Conservation (phyloP, 2,329 filamentous ascomycete species). For the Cytospora paraplurivora region DNA sequence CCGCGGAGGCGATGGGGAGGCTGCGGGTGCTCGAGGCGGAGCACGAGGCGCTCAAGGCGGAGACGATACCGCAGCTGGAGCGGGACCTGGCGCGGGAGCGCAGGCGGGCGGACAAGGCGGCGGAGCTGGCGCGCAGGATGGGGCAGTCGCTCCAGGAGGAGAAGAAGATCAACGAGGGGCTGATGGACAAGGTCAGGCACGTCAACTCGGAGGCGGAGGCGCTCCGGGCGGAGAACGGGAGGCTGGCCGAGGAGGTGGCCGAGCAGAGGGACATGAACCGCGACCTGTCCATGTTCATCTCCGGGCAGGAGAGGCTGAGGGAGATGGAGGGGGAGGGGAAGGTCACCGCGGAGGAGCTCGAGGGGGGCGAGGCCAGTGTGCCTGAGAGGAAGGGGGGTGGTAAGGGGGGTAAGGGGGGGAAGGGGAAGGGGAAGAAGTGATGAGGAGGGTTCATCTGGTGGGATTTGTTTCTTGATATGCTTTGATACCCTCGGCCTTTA, state of each 20-base stretch:
- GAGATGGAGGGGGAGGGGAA: slow-evolving; percentile 64
- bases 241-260: slow-evolving; percentile 62
- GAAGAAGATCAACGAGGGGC: slow-evolving; percentile 76
- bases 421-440: slow-evolving; percentile 53
- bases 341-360: slow-evolving; percentile 69
- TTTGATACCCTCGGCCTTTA: not conserved
- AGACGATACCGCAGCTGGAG: slow-evolving; percentile 69
- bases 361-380: slow-evolving; percentile 70
- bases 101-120: slow-evolving; percentile 69
- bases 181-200: slow-evolving; percentile 80
- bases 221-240: slow-evolving; percentile 59
- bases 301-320: slow-evolving; percentile 77
- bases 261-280: slow-evolving; percentile 85
- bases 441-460: not conserved
- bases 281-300: slow-evolving; percentile 86
- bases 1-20: slow-evolving; percentile 51
- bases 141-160: slow-evolving; percentile 81
- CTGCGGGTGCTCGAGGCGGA: slow-evolving; percentile 56
- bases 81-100: slow-evolving; percentile 70
- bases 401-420: slow-evolving; percentile 48
- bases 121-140: slow-evolving; percentile 74
- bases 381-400: slow-evolving; percentile 52
- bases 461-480: not conserved
- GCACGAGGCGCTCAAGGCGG: slow-evolving; percentile 52
- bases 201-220: slow-evolving; percentile 64